These are phyloP conservation scores for Fonsecaea pedrosoi DNA, from an alignment of 2,329 filamentous ascomycete species.

Conservation along the genomic window DNA sequence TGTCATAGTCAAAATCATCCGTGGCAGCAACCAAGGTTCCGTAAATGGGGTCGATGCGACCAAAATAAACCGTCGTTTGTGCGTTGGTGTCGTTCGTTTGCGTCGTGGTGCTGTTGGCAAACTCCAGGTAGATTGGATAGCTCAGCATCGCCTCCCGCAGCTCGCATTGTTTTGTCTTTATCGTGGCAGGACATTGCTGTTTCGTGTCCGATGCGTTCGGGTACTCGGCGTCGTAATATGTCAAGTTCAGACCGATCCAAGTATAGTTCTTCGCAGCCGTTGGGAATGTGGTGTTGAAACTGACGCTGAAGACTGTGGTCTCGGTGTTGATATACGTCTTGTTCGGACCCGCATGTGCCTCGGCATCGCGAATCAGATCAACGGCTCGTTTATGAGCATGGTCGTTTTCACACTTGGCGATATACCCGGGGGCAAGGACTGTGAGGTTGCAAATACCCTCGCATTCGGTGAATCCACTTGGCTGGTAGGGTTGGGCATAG, in stretches of 20 bases:
- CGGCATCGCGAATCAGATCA: not conserved
- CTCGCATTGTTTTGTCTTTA: not conserved
- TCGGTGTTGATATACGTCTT: not conserved
- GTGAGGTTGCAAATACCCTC: not conserved
- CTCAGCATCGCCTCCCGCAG: not conserved
- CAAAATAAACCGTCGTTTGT: not conserved
- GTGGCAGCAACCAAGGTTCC: not conserved
- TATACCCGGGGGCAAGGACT: not conserved
- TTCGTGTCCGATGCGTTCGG: not conserved
- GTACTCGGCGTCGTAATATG: not conserved
- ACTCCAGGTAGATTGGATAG: not conserved
- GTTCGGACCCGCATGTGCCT: not conserved
- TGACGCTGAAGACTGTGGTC: not conserved
- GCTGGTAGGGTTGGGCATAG: not conserved
- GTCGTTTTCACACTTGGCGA: not conserved
- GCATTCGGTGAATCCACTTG: not conserved
- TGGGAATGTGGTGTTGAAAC: not conserved
- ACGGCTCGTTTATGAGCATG: not conserved
- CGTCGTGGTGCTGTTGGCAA: not conserved
- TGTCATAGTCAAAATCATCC: not conserved
- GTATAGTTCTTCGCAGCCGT: not conserved
- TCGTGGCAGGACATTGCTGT: not conserved
- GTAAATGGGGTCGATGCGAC: not conserved
- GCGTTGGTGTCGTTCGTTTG: not conserved
- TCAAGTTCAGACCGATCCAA: constrained; percentile 1